phyloP scores from a whole-genome alignment of 768 basidiomycete species.

The Arthromyces matolae region DNA sequence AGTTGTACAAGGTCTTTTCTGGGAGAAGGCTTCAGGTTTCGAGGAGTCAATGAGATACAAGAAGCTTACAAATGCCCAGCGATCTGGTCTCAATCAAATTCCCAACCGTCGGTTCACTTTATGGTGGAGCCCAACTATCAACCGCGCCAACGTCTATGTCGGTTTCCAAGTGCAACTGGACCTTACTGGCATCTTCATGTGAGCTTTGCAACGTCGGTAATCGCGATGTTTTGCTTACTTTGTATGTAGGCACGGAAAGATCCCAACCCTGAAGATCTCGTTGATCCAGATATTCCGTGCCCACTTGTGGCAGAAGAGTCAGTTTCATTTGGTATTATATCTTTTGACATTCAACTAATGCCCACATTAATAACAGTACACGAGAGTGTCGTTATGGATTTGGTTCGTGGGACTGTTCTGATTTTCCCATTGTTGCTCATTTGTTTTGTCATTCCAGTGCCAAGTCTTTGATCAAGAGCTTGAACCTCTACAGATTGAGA shows the following conservation, averaged over 20 bases:
- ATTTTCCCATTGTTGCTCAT: background rate
- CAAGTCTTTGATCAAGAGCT: constrained; percentile 99
- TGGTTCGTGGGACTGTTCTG: constrained; percentile 39
- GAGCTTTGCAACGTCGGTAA: constrained; percentile 16
- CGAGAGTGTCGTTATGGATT: constrained; percentile 90
- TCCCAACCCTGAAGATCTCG: constrained; percentile 96
- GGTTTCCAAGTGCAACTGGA: constrained; percentile 99
- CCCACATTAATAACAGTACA: constrained; percentile 57
- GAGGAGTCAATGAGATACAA: constrained; percentile 96
- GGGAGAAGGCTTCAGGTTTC: constrained; percentile 97
- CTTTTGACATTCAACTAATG: constrained; percentile 6
- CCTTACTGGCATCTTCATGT: constrained; percentile 95
- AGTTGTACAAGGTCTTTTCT: constrained; percentile 69
- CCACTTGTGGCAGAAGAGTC: constrained; percentile 99
- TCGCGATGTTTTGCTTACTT: background rate
- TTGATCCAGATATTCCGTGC: constrained; percentile 99
- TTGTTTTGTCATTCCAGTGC: constrained; percentile 48
- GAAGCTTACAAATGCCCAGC: constrained; percentile 96
- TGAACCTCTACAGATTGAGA: constrained; percentile 97
- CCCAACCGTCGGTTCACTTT: constrained; percentile 98
- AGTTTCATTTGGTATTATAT: constrained; percentile 36
- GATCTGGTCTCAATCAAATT: constrained; percentile 96
- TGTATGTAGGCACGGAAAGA: constrained; percentile 83
- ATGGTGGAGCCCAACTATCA: constrained; percentile 99
- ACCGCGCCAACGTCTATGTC: constrained; percentile 98